Conservation (phyloP, 208 protist genomes). For the Trypanosoma conorhini region DNA sequence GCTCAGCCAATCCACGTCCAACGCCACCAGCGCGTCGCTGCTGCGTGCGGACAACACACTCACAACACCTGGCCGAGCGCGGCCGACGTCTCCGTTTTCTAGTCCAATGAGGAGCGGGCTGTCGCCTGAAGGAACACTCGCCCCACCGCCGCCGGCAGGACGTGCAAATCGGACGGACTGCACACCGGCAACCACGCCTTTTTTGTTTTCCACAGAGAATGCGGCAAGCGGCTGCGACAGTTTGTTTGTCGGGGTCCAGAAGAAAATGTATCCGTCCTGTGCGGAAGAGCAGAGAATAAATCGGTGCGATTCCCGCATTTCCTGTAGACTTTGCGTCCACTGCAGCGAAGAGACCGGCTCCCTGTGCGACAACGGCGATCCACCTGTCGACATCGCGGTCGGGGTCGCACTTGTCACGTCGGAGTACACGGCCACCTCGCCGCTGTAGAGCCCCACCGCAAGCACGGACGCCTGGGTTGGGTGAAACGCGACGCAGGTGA, state of each 20-base stretch:
- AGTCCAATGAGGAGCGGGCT: constrained; percentile 71
- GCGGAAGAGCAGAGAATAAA: constrained; percentile 72
- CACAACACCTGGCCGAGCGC: constrained; percentile 49
- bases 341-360: constrained; percentile 81
- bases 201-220: constrained; percentile 58
- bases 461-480: constrained; percentile 71
- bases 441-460: constrained; percentile 89
- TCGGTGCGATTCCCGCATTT: constrained; percentile 50
- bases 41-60: constrained; percentile 6
- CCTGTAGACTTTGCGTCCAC: constrained; percentile 76
- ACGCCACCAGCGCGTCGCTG: constrained; percentile 26
- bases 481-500: constrained; percentile 86
- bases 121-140: constrained; percentile 48
- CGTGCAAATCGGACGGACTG: constrained; percentile 49
- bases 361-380: constrained; percentile 40
- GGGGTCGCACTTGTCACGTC: constrained; percentile 58
- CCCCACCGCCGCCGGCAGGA: constrained; percentile 15
- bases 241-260: constrained; percentile 78
- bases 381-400: constrained; percentile 35
- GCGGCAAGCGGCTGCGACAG: constrained; percentile 53
- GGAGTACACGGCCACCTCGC: constrained; percentile 76
- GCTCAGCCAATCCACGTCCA: constrained; percentile 77
- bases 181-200: constrained; percentile 59
- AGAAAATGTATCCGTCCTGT: constrained; percentile 75
- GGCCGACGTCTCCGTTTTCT: constrained; percentile 87